Conservation (phyloP, 2,329 filamentous ascomycete species). For the Hypomyces rosellus region DNA sequence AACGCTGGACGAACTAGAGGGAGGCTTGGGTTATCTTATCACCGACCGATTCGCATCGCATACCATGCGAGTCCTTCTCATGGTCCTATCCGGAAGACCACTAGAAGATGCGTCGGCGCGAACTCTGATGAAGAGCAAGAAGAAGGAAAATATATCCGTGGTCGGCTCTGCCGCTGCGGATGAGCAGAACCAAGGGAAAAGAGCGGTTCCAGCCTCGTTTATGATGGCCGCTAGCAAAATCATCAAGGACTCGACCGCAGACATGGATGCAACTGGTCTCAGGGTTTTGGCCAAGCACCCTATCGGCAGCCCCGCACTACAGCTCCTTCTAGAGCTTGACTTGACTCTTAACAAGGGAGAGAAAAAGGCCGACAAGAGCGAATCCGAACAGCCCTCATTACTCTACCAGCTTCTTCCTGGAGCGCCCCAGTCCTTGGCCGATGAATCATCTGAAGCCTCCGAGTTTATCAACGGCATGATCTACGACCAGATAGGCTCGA, state of each 20-base stretch:
- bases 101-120: slow-evolving; percentile 63
- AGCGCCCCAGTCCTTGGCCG: slow-evolving; percentile 60
- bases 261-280: slow-evolving; percentile 72
- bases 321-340: slow-evolving; percentile 82
- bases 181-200: slow-evolving; percentile 37
- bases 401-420: slow-evolving; percentile 75
- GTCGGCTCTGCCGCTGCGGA: slow-evolving; percentile 45
- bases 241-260: slow-evolving; percentile 66
- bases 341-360: slow-evolving; percentile 62
- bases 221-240: slow-evolving; percentile 71
- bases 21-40: slow-evolving; percentile 73
- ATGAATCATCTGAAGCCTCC: slow-evolving; percentile 65
- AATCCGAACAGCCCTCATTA: slow-evolving; percentile 43
- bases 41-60: slow-evolving; percentile 90
- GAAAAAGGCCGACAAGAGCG: slow-evolving; percentile 9
- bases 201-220: slow-evolving; percentile 74
- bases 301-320: slow-evolving; percentile 87
- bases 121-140: slow-evolving; percentile 81
- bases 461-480: slow-evolving; percentile 79
- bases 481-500: slow-evolving; percentile 85
- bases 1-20: slow-evolving; percentile 82
- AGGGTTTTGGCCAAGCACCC: slow-evolving; percentile 81
- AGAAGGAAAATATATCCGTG: slow-evolving; percentile 76
- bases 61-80: slow-evolving; percentile 74
- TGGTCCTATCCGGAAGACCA: slow-evolving; percentile 78